A percentile compares a stretch with the other conserved stretches of the same genome.
These are phyloP conservation scores for Colletotrichum cereale DNA, from an alignment of 2,329 filamentous ascomycete species.

Conservation along the genomic window DNA sequence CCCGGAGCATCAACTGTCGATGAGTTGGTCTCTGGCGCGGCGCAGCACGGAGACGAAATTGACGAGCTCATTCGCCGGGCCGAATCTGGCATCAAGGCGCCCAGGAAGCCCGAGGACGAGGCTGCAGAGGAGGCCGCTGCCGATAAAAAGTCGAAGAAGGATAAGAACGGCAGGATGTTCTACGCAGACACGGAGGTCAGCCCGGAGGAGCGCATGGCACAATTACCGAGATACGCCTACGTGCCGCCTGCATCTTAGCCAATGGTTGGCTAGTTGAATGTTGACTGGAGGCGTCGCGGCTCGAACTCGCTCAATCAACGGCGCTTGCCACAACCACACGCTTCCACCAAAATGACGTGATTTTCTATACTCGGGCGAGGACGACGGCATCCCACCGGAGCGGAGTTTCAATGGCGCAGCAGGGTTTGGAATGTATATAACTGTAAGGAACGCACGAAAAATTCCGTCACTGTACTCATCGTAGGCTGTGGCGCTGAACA, in stretches of 20 bases:
- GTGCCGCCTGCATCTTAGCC: constrained; percentile 52
- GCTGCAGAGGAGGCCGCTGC: constrained; percentile 54
- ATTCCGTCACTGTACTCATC: constrained; percentile 36
- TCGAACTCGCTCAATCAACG: not conserved
- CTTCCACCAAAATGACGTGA: constrained; percentile 11
- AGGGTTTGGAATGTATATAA: constrained; percentile 37
- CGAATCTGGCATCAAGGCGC: constrained; percentile 69
- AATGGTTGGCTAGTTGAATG: not conserved
- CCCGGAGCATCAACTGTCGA: constrained; percentile 47
- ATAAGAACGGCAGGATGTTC: constrained; percentile 78
- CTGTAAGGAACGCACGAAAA: constrained; percentile 36
- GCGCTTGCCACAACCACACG: not conserved
- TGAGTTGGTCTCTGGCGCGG: constrained; percentile 57
- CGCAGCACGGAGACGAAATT: constrained; percentile 68
- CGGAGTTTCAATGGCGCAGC: constrained; percentile 38
- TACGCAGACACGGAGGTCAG: constrained; percentile 85
- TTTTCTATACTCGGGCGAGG: constrained; percentile 24
- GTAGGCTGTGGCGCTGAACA: constrained; percentile 37
- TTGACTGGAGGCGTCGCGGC: not conserved
- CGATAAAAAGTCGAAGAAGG: constrained; percentile 77
- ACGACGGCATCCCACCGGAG: constrained; percentile 24
- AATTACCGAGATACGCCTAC: constrained; percentile 81
- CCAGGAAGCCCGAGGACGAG: constrained; percentile 55
- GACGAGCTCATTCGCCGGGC: constrained; percentile 75
- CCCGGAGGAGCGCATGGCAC: constrained; percentile 91